Conservation (phyloP, 1,284 basidiomycete genomes). For the Ceratobasidium papillatum region DNA sequence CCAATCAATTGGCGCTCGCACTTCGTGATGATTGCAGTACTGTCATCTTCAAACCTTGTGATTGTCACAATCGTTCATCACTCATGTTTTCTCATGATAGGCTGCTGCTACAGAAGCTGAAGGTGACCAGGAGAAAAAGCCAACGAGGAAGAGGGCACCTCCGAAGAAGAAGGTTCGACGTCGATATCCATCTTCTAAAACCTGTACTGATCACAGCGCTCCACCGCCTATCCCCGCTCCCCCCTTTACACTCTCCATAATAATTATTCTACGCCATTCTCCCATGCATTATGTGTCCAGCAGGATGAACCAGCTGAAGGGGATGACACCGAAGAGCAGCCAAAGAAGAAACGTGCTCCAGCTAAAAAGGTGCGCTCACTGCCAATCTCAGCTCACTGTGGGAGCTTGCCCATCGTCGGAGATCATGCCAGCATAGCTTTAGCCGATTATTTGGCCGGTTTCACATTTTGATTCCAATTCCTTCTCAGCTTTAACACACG, state of each 20-base stretch:
- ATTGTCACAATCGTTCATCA: background rate
- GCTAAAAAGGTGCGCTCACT: constrained; percentile 43
- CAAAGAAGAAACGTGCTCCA: constrained; percentile 53
- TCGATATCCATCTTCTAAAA: background rate
- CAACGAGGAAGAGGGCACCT: constrained; percentile 52
- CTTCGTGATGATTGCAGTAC: no score
- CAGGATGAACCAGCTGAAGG: constrained; percentile 44
- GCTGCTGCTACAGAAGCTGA: constrained; percentile 45
- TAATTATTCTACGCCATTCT: no score
- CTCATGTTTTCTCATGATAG: constrained; percentile 47
- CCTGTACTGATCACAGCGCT: background rate
- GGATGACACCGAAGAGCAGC: constrained; percentile 52
- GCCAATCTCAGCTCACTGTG: background rate
- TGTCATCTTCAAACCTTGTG: no score
- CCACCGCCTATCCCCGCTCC: background rate
- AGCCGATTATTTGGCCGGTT: background rate
- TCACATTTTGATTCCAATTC: no score
- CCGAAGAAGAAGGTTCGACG: constrained; percentile 43
- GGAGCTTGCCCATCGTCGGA: no score
- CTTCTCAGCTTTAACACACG: background rate
- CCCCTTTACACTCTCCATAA: no score
- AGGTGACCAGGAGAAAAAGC: constrained; percentile 52
- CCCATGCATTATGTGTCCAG: background rate
- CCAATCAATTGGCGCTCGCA: no score
- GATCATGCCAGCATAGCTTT: no score